phyloP scores from a whole-genome alignment of 2,329 filamentous ascomycete species.

The Pestalotiopsis sp. region DNA sequence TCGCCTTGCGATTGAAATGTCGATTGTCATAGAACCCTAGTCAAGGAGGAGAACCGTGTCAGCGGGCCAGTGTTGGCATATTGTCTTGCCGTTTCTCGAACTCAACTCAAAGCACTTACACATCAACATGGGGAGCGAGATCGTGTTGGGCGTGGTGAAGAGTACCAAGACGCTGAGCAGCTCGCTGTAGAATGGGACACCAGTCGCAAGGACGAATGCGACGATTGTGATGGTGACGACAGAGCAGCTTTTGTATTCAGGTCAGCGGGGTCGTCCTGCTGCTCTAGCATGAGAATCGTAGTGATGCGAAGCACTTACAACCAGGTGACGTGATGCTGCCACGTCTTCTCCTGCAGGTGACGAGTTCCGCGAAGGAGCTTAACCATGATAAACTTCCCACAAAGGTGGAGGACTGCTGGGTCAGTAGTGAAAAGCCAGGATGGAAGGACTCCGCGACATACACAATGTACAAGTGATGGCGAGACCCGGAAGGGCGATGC shows the following conservation, averaged over 20 bases:
- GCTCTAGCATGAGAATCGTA: not conserved
- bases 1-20: not conserved
- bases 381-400: not conserved
- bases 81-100: not conserved
- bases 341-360: not conserved
- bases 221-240: not conserved
- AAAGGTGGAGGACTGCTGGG: not conserved
- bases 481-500: constrained; percentile 17
- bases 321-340: not conserved
- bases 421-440: not conserved
- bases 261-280: too few species aligned
- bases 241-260: not conserved
- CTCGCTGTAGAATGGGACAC: not conserved
- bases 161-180: not conserved
- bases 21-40: not conserved
- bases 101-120: not conserved
- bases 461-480: not conserved
- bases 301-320: not conserved
- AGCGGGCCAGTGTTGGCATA: not conserved
- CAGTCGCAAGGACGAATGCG: not conserved
- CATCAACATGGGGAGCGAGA: not conserved
- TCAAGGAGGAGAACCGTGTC: not conserved
- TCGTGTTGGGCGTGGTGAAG: not conserved
- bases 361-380: not conserved
- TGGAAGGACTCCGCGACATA: not conserved